A percentile compares a stretch with the other conserved stretches of the same genome.
Evolutionary conservation across 768 basidiomycete species (phyloP).

Genomic region (Termitomyces sp.): DNA sequence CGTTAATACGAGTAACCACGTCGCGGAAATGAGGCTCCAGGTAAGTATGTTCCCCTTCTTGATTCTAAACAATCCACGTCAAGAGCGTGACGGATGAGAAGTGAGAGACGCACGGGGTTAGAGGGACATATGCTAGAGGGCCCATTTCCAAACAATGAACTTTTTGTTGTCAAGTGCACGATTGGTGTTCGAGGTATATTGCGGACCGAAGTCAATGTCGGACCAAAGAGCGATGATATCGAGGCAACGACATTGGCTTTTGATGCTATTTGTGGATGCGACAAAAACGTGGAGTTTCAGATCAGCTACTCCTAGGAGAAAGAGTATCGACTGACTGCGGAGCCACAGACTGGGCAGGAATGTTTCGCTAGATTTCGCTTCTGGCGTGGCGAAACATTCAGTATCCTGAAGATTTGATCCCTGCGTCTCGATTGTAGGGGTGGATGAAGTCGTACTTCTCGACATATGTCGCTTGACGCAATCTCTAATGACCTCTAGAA

Average conservation of each 20-base stretch:
- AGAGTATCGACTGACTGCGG: conserved; percentile 15
- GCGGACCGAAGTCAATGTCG: conserved; percentile 12
- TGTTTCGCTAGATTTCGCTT: conserved; percentile 2
- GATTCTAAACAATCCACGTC: not conserved
- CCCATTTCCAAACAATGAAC: conserved; percentile 41
- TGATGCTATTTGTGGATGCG: not conserved
- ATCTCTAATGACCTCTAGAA: conserved; percentile 55
- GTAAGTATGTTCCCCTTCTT: conserved; percentile 3
- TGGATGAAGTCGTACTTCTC: not conserved
- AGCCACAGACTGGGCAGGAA: conserved; percentile 21
- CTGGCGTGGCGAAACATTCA: conserved; percentile 7
- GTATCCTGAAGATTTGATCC: not conserved
- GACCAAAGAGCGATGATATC: conserved; percentile 27
- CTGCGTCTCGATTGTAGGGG: not conserved
- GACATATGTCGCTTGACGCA: conserved; percentile 32
- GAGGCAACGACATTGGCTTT: conserved; percentile 6
- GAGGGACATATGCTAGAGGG: conserved; percentile 9
- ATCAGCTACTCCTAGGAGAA: not conserved
- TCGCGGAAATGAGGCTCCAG: conserved; percentile 36
- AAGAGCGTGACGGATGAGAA: not conserved
- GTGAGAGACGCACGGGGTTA: conserved; percentile 4
- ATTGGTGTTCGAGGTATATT: conserved; percentile 4
- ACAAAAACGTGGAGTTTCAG: conserved; percentile 5
- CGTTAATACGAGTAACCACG: conserved; percentile 62
- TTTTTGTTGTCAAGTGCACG: conserved; percentile 27